Evolutionary conservation across 2,329 filamentous ascomycete genomes (phyloP), one percentile per base, ranked within the genome.

Genomic region (Colletotrichum liaoningense): DNA sequence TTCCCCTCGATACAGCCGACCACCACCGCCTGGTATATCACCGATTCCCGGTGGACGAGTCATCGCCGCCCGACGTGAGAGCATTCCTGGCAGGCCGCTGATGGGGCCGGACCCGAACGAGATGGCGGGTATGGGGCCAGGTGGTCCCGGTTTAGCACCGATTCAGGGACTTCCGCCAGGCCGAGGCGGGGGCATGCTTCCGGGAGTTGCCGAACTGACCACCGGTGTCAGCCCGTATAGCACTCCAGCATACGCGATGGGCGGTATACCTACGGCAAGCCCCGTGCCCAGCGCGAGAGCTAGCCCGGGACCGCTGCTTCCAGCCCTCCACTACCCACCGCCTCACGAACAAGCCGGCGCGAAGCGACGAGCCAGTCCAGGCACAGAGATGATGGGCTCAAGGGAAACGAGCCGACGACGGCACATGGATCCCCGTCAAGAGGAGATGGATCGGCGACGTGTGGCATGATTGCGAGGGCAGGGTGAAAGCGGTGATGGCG

Each of bases 161-260:
- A 89, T 90, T 55, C 88, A 89, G 67, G 82, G 82, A 19, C 83
- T 83, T 75, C 79, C 80, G 65, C 81, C 82, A 35, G 80, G 81
- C 8, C 79, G 82, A 33, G 81, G 82, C n/a, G 82, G 82, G 6
- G 86, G 84, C 0, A 83, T 88, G 74, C 82, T 93, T n/a, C 91
- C 91, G 1, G 87, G 90, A 63, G 85, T 93, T 19, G 87, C 88
- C 46, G 90, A 93, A 78, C 85, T 93, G 77, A 92, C 91, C 2
- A 92, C 90, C 0, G 90, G 91, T 14, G 84, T 91, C 38, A 90
- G 88, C 75, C 88, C 89, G 0, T 92, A 92, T 78, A 88, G 83
- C 75, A 88, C 88, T n/a, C 88, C 88, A 52, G 87, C 88, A 1
- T 90, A 89, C 77, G 85, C 87, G 8, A 80, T 85, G 64, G 73